Conservation (phyloP, 129 eudicot species). For the Kitagawia praeruptora region DNA sequence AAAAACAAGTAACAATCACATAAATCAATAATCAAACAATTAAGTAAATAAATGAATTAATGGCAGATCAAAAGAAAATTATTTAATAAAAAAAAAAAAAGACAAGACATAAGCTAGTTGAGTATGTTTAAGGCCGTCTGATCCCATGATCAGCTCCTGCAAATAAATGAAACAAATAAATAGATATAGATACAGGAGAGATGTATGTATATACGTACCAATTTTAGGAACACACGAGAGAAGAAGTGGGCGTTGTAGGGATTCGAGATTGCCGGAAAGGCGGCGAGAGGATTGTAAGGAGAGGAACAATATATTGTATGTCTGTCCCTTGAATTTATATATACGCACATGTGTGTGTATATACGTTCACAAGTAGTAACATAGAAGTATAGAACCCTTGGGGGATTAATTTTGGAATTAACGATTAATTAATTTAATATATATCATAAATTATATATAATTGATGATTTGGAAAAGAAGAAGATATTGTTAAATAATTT, state of each 20-base stretch:
- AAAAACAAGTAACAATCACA: background rate
- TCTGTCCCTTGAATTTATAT: background rate
- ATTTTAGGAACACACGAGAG: background rate
- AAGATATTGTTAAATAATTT: background rate
- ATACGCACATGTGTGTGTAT: background rate
- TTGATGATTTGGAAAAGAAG: too few species aligned
- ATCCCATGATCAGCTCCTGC: conserved; percentile 11
- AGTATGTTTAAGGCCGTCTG: background rate
- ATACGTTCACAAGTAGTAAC: background rate
- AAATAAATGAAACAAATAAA: background rate
- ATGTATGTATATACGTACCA: background rate
- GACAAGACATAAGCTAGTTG: background rate
- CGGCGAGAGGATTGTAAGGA: conserved; percentile 10
- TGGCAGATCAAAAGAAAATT: background rate
- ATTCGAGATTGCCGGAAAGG: conserved; percentile 13
- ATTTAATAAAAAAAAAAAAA: background rate
- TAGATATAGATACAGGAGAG: background rate
- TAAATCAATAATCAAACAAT: background rate
- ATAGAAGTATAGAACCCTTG: background rate
- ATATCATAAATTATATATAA: too few species aligned
- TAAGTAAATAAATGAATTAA: background rate
- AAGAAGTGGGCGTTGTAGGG: background rate
- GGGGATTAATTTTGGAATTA: background rate
- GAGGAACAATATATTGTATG: background rate
- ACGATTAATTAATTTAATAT: too few species aligned